phyloP scores from a whole-genome alignment of 495 filamentous ascomycete genomes.

The Gamarada debralockiae region DNA sequence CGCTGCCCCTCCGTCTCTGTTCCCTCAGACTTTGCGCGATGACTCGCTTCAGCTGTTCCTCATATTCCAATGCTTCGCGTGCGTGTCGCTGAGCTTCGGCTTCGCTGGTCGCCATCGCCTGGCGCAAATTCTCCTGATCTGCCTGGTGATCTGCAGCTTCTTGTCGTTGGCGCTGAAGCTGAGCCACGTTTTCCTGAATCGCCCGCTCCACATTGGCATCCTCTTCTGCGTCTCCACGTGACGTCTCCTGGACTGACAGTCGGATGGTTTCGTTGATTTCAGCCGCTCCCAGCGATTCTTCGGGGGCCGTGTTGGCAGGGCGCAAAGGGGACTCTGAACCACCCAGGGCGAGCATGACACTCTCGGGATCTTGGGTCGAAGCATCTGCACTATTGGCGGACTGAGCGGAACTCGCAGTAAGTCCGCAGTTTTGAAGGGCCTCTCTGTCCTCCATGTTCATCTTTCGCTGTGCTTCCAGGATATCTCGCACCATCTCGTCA shows the following conservation, averaged over 20 bases:
- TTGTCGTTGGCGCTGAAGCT: slow-evolving; percentile 49
- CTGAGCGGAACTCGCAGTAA: slow-evolving; percentile 5
- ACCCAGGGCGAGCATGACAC: slow-evolving; percentile 4
- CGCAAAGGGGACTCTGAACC: slow-evolving; percentile 2
- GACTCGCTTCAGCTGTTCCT: slow-evolving; percentile 8
- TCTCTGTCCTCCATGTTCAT: slow-evolving; percentile 2
- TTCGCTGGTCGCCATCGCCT: slow-evolving; percentile 19
- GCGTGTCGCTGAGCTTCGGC: slow-evolving; percentile 2
- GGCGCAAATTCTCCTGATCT: slow-evolving; percentile 26
- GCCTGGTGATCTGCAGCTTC: slow-evolving; percentile 43
- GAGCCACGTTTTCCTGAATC: slow-evolving; percentile 31
- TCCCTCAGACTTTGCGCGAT: slow-evolving; percentile 3
- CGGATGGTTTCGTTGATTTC: slow-evolving; percentile 65
- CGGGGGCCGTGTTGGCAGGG: too few species aligned
- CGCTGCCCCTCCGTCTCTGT: slow-evolving; percentile 6
- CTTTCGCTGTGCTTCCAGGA: slow-evolving; percentile 7
- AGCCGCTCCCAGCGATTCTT: slow-evolving; percentile 26
- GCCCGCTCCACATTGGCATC: slow-evolving; percentile 61
- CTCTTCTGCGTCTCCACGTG: slow-evolving; percentile 57
- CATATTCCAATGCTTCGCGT: neutral
- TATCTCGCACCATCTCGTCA: slow-evolving; percentile 5
- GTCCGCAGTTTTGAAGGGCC: slow-evolving; percentile 6
- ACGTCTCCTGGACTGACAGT: slow-evolving; percentile 60
- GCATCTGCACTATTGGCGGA: slow-evolving; percentile 7
- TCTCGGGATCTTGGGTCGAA: slow-evolving; percentile 3